Evolutionary conservation across 140 eudicot genomes (phyloP), one percentile per base, ranked within the genome.

Genomic region (Artemisia princeps): DNA sequence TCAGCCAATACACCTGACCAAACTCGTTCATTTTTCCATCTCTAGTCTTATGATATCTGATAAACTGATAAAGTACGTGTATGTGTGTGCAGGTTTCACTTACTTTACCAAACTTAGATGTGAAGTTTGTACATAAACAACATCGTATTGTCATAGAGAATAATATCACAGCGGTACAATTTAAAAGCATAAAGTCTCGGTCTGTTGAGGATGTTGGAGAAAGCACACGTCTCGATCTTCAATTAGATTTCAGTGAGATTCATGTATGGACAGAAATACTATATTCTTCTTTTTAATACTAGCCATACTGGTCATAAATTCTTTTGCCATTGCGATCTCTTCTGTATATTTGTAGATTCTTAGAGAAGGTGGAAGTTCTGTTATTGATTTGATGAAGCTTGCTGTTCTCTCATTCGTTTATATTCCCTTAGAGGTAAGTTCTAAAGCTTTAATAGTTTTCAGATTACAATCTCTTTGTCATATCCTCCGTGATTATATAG

Each of bases 241-340:
- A 90, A 61, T 28, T 90, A 81, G 94, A 90, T 73, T 79, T 87
- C 68, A 87, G 94, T 73, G 95, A 90, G 84, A 90, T 90, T 82
- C 84, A 87, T 81, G 97, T 90, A 79, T 61, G 94, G 17, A 54
- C 57, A 40, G 16, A 65, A 51, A 74, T 58, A 33, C 62, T n/a
- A 24, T 70, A 52, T 66, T 54, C 11, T 12, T 40, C 20, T 57
- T 66, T 58, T 57, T 28, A 62, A 30, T 63, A 24, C 19, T 62
- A 22, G 44, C 54, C 12, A 23, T 66, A 60, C 46, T 19, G 16
- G 60, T 62, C 44, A 52, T 55, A n/a, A 19, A 64, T 10, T 62
- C 28, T 68, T 22, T 28, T 56, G 14, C 57, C 42, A 40, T 53
- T 57, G 11, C 62, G 60, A 17, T 66, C 54, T 52, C 61, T 57